Base-by-base conservation (phyloP, 345 rosid species). In the Lumnitzera littorea region DNA sequence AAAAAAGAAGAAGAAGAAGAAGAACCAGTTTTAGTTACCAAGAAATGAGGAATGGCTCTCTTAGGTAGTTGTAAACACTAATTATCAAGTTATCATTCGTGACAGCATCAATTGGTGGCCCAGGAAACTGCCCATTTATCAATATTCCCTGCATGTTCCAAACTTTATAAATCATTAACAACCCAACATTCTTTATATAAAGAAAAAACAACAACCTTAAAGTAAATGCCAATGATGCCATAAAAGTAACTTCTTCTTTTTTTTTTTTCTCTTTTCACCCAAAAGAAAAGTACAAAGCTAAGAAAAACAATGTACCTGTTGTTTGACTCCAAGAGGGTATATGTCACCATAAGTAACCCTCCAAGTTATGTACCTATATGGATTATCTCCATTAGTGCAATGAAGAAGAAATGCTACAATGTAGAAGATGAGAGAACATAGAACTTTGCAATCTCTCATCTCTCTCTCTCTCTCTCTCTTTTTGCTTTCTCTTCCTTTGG, bases 251-350 rank as follows among this genome's bases (percentile, higher is more conserved):
- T 16, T 24, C 31, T 24, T 51, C 0, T 1, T 48, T 29, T 41
- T 36, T 41, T 36, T 0, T 4, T 12, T 12, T 46, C n/a, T 46
- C 9, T n/a, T 16, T 49, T 0, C 10, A 13, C 13, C 46, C 23
- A 41, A 41, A 7, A 46, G 29, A 50, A 43, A 29, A 53, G 43
- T 54, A 54, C n/a, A 31, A 53, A 52, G 11, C 2, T n/a, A 5
- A 59, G 14, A 7, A 60, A 24, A 23, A 57, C 2, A 17, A 58
- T 13, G 17, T 68, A 91, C 98, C 89, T 74, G 83, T 68, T 89
- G 98, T 82, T 82, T 89, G 65, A 87, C 91, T 5, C 98, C 98
- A 43, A 91, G 95, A 43, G 98, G 98, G 50, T 87, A 91, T 66
- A 91, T 85, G 63, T 89, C 78, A 15, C 98, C 98, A 51, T 91